Evolutionary conservation across 108 stramenopile genomes (phyloP).

Genomic region (Pelagomonas calceolata): DNA sequence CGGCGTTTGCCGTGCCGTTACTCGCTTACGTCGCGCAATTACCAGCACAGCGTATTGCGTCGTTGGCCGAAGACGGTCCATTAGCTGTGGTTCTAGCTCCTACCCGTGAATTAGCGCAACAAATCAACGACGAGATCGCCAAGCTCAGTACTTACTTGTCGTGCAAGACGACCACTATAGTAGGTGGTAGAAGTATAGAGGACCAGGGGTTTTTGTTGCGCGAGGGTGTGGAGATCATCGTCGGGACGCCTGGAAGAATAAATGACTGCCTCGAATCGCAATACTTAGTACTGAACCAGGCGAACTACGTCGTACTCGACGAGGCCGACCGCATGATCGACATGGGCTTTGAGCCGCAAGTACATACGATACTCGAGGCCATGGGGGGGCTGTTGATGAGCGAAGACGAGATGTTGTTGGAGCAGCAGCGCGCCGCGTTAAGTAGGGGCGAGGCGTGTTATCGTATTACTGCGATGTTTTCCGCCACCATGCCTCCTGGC

Average conservation of each 20-base stretch:
- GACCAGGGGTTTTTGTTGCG: slow-evolving; percentile 73
- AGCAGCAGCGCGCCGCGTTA: slow-evolving; percentile 55
- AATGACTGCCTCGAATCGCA: slow-evolving; percentile 85
- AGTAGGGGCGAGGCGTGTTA: slow-evolving; percentile 43
- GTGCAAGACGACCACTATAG: slow-evolving; percentile 50
- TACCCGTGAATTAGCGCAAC: slow-evolving; percentile 84
- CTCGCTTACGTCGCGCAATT: slow-evolving; percentile 62
- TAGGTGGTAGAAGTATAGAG: slow-evolving; percentile 81
- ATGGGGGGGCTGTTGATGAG: slow-evolving; percentile 77
- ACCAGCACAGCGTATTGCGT: slow-evolving; percentile 37
- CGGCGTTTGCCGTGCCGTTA: slow-evolving; percentile 84
- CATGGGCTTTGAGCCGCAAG: slow-evolving; percentile 88
- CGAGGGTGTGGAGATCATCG: slow-evolving; percentile 82
- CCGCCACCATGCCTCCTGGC: slow-evolving; percentile 89
- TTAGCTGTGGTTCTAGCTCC: slow-evolving; percentile 88
- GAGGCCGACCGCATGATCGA: slow-evolving; percentile 88
- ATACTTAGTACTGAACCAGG: slow-evolving; percentile 91
- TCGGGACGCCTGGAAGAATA: slow-evolving; percentile 94
- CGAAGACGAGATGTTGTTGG: slow-evolving; percentile 64
- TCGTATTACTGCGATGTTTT: slow-evolving; percentile 91
- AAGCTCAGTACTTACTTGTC: slow-evolving; percentile 41
- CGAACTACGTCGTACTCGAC: slow-evolving; percentile 85
- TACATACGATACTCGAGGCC: slow-evolving; percentile 71
- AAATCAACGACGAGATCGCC: slow-evolving; percentile 78
- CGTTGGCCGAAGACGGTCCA: slow-evolving; percentile 76